Conservation (phyloP, 1,139 yeast species). For the Nakaseomyces sp. region DNA sequence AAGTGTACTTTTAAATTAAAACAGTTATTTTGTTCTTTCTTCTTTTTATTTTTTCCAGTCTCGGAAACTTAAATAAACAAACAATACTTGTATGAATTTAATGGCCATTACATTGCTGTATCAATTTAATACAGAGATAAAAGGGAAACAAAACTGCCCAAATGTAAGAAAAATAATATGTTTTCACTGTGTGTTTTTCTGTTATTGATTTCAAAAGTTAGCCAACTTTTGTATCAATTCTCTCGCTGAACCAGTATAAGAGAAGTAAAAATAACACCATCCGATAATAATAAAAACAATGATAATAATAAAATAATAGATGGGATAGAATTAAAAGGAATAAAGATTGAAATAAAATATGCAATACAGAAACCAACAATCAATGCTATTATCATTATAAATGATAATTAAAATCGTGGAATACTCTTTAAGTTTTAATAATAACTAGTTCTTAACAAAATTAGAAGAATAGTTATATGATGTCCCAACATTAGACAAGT, state of each 20-base stretch:
- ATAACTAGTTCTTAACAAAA: background rate
- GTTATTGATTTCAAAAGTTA: too few species aligned
- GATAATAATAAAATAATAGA: background rate
- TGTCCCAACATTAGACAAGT: slow-evolving; percentile 8
- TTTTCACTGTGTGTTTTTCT: too few species aligned
- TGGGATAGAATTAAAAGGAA: background rate
- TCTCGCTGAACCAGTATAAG: background rate
- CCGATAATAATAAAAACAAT: background rate
- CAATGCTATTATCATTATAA: background rate
- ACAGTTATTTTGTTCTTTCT: too few species aligned
- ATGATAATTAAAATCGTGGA: background rate
- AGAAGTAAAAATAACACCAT: background rate
- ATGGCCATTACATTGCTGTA: too few species aligned
- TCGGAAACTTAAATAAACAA: too few species aligned
- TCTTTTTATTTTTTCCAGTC: too few species aligned
- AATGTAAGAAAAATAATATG: too few species aligned
- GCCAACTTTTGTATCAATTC: too few species aligned
- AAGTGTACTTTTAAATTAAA: too few species aligned
- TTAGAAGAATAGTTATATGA: background rate
- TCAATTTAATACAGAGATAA: too few species aligned
- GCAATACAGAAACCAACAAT: background rate
- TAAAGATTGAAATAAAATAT: background rate
- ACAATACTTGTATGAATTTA: too few species aligned
- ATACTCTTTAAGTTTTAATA: background rate
- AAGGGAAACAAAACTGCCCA: too few species aligned